Conservation (phyloP, 2,329 filamentous ascomycete genomes). For the Pseudogymnoascus sp. region DNA sequence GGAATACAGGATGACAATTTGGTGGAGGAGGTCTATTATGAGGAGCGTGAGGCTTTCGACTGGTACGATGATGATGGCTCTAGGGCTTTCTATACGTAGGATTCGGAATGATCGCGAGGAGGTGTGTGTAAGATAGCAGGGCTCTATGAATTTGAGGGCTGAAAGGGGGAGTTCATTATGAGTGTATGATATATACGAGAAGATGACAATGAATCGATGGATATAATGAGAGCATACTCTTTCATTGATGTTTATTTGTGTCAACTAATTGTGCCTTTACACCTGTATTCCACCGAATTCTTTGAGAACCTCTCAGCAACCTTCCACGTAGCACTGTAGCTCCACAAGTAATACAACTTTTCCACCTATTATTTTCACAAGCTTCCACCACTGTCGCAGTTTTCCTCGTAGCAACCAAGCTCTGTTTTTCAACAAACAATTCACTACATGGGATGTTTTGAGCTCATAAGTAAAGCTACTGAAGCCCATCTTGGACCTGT, state of each 20-base stretch:
- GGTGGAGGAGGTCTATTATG: not conserved
- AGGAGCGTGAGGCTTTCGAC: not conserved
- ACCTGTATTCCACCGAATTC: not conserved
- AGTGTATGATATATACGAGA: not conserved
- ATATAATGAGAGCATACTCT: not conserved
- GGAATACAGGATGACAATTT: not conserved
- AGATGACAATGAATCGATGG: not conserved
- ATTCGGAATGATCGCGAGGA: not conserved
- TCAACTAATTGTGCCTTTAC: not conserved
- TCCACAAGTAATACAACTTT: not conserved
- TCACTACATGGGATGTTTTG: not conserved
- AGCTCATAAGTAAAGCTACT: not conserved
- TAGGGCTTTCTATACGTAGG: not conserved
- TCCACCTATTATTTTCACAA: not conserved
- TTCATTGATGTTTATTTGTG: not conserved
- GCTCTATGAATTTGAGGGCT: not conserved
- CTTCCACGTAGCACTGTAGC: not conserved
- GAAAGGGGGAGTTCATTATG: not conserved
- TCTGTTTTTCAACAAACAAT: not conserved
- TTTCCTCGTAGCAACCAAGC: not conserved
- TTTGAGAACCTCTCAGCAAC: not conserved
- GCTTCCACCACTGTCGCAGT: not conserved
- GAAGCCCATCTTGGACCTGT: not conserved
- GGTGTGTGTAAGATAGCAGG: not conserved
- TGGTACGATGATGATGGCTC: not conserved